A percentile compares a stretch with the other conserved stretches of the same genome.
phyloP scores from a whole-genome alignment of 2,329 filamentous ascomycete genomes.

The Botryotinia globosa region DNA sequence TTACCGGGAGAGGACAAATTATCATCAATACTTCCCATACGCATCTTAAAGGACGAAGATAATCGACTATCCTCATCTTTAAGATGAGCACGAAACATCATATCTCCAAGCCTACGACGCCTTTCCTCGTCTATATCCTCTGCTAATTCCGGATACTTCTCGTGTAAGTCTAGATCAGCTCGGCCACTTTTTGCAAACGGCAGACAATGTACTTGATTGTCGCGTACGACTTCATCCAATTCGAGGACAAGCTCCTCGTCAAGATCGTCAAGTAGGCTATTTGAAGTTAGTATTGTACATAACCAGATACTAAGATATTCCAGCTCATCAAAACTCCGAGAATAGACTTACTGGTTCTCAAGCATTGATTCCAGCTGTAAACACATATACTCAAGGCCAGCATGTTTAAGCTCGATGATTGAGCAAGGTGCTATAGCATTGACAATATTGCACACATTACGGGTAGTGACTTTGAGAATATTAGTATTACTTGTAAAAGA shows the following conservation, averaged over 20 bases:
- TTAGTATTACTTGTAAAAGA: slow-evolving; percentile 25
- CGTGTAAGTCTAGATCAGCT: slow-evolving; percentile 63
- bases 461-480: slow-evolving; percentile 59
- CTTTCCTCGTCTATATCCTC: slow-evolving; percentile 66
- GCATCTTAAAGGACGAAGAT: slow-evolving; percentile 58
- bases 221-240: slow-evolving; percentile 74
- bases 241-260: slow-evolving; percentile 80
- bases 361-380: slow-evolving; percentile 89
- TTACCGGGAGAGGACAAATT: slow-evolving; percentile 40
- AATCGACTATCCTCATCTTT: slow-evolving; percentile 63
- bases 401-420: slow-evolving; percentile 81
- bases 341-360: slow-evolving; percentile 61
- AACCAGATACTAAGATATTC: neutral
- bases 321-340: neutral
- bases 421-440: slow-evolving; percentile 84
- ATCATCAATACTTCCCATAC: slow-evolving; percentile 66
- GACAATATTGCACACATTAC: slow-evolving; percentile 81
- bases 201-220: slow-evolving; percentile 75
- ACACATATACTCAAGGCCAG: slow-evolving; percentile 85
- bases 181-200: slow-evolving; percentile 76
- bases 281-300: neutral
- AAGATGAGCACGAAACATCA: slow-evolving; percentile 63
- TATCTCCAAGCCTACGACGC: slow-evolving; percentile 69
- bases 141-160: slow-evolving; percentile 44
- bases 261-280: slow-evolving; percentile 69